Evolutionary conservation across 371 early-diverging fungal species (phyloP), one percentile per base, ranked within the genome.

Genomic region (Mucor plumbeus): DNA sequence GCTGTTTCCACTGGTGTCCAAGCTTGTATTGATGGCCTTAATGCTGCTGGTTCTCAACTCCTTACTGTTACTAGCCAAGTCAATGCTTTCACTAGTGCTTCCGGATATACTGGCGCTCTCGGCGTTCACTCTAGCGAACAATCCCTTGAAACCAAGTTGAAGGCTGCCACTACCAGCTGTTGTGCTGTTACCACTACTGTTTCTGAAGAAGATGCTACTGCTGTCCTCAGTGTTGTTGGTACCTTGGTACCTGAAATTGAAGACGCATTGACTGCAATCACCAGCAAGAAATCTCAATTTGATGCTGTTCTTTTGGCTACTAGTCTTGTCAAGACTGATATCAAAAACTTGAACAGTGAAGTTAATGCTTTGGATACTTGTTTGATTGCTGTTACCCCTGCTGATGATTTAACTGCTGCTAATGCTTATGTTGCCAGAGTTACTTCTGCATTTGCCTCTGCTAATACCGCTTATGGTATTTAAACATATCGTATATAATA

Each of bases 391-490:
- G 54, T 33, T 26, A 65, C 74, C 55, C 74, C 71, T 15, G 33
- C 70, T 54, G 44, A 36, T 55, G 47, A 67, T 8, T 33, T 53
- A 17, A 14, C 55, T 35, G 26, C 47, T 26, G 74, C 74, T 33
- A 69, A 70, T 39, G 65, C 11, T 8, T 66, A 61, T 15, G 47
- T 61, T 43, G 36, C 35, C 8, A 13, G 26, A 19, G 61, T 73
- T 26, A 44, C 64, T n/a, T 31, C 60, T 41, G 74, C 67, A 11
- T 70, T 73, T n/a, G 47, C 60, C 53, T 11, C 39, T 50, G 70
- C 74, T 31, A 67, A 61, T 17, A n/a, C 70, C 17, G 68, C 68
- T 5, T 73, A 73, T 36, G 69, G 66, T 35, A 50, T 53, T n/a
- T 67, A 67, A 66, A 26, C 26, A 15, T 53, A 53, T 8, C 14